Percentiles rank a stretch among this genome's conserved stretches.
phyloP scores from a whole-genome alignment of 2,329 filamentous ascomycete species.

The Aphanoascus verrucosus region DNA sequence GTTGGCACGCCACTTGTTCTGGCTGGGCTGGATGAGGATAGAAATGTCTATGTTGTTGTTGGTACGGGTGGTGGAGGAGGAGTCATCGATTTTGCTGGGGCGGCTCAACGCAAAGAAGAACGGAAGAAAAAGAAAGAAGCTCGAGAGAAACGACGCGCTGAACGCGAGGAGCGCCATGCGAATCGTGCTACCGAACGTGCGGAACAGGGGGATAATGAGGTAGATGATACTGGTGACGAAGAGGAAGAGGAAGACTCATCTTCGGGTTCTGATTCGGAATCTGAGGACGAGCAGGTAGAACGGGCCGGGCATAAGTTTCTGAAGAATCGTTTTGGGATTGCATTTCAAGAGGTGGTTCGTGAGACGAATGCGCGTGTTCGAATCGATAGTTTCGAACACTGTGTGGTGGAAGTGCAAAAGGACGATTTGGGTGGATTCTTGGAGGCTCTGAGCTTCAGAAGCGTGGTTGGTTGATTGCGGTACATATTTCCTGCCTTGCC shows the following conservation, averaged over 20 bases:
- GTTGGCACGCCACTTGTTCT: constrained; percentile 74
- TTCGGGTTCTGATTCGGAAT: constrained; percentile 32
- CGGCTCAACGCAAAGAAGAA: constrained; percentile 57
- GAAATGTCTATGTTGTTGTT: constrained; percentile 84
- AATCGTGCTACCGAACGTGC: constrained; percentile 44
- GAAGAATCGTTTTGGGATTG: constrained; percentile 81
- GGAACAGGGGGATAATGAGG: constrained; percentile 46
- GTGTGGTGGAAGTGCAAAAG: constrained; percentile 94
- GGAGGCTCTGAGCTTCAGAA: constrained; percentile 83
- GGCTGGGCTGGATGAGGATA: constrained; percentile 74
- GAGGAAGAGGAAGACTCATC: constrained; percentile 47
- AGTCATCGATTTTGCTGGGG: constrained; percentile 53
- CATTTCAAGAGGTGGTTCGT: constrained; percentile 87
- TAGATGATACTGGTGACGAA: constrained; percentile 55
- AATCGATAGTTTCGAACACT: constrained; percentile 95
- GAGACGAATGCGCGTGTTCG: constrained; percentile 82
- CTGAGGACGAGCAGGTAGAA: constrained; percentile 42
- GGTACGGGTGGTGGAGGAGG: constrained; percentile 81
- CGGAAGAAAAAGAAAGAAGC: constrained; percentile 52
- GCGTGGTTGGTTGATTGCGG: constrained; percentile 51
- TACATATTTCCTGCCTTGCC: not conserved
- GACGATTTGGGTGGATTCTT: constrained; percentile 86
- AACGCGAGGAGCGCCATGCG: constrained; percentile 52
- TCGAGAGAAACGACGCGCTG: constrained; percentile 53
- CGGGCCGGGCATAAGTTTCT: constrained; percentile 52